Evolutionary conservation across 1,139 yeast species (phyloP).

Genomic region (Hyphopichia pseudoburtonii): DNA sequence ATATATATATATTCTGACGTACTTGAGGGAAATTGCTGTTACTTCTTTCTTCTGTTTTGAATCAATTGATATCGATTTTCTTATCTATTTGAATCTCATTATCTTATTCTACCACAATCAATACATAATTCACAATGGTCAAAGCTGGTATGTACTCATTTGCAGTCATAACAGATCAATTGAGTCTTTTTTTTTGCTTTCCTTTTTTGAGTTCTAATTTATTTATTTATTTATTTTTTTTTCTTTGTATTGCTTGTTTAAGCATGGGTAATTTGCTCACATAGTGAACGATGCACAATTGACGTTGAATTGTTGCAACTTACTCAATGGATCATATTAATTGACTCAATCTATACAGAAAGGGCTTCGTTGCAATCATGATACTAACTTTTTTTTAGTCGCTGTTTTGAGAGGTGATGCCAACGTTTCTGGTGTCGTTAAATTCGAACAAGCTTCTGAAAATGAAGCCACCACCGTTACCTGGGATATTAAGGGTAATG

Average conservation of each 20-base stretch:
- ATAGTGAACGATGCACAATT: not conserved
- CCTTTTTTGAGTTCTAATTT: not conserved
- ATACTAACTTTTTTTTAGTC: slow-evolving; percentile 42
- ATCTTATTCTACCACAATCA: not conserved
- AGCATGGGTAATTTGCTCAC: not conserved
- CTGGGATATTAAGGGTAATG: slow-evolving; percentile 87
- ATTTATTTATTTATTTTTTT: too few relatives aligned
- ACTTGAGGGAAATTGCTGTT: too few relatives aligned
- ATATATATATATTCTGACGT: too few relatives aligned
- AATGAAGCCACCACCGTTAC: slow-evolving; percentile 78
- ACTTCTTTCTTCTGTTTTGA: not conserved
- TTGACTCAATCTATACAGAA: not conserved
- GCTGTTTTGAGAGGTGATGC: slow-evolving; percentile 97
- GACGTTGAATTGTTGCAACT: not conserved
- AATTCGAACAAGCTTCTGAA: slow-evolving; percentile 80
- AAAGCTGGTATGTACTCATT: slow-evolving; percentile 33
- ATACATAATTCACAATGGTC: slow-evolving; percentile 21
- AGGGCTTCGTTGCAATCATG: not conserved
- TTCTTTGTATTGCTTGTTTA: too few relatives aligned
- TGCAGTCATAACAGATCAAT: slow-evolving; percentile 4
- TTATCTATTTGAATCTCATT: too few relatives aligned
- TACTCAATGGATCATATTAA: not conserved
- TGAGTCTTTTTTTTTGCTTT: not conserved
- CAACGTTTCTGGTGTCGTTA: slow-evolving; percentile 80
- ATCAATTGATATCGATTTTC: slow-evolving; percentile 1